These are phyloP conservation scores for Lecanicillium sp. DNA, from an alignment of 2,329 filamentous ascomycete species.

Conservation along the genomic window DNA sequence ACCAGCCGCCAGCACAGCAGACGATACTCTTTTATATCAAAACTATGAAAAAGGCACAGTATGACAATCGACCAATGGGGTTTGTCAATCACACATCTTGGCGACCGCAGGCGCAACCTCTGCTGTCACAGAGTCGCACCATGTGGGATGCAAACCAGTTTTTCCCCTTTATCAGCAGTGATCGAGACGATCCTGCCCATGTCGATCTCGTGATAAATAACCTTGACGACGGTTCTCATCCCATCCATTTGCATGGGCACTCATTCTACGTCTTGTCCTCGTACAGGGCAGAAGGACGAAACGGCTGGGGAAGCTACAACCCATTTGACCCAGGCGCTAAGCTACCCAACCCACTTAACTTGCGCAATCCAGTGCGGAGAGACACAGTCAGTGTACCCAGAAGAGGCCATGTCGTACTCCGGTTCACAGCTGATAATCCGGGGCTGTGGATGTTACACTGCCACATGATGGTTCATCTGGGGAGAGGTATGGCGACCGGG, in stretches of 20 bases:
- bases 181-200: conserved; percentile 6
- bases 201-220: conserved; percentile 24
- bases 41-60: conserved; percentile 14
- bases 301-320: conserved; percentile 18
- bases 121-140: conserved; percentile 13
- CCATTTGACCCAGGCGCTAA: conserved; percentile 12
- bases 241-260: conserved; percentile 47
- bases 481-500: conserved; percentile 17
- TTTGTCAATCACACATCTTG: conserved; percentile 19
- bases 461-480: conserved; percentile 19
- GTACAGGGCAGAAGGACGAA: conserved; percentile 11
- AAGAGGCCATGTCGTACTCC: conserved; percentile 16
- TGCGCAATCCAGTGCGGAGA: conserved; percentile 16
- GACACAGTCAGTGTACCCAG: conserved; percentile 32
- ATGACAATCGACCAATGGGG: conserved; percentile 15
- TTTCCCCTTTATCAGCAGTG: conserved; percentile 11
- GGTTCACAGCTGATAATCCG: conserved; percentile 15
- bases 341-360: conserved; percentile 5
- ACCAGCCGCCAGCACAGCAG: conserved; percentile 10
- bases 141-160: conserved; percentile 16
- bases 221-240: conserved; percentile 23
- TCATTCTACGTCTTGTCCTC: conserved; percentile 35
- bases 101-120: conserved; percentile 13
- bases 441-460: conserved; percentile 21
- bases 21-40: conserved; percentile 16